Base-by-base conservation (phyloP, 2,329 filamentous ascomycete species). In the Aspergillus aculeatinus region DNA sequence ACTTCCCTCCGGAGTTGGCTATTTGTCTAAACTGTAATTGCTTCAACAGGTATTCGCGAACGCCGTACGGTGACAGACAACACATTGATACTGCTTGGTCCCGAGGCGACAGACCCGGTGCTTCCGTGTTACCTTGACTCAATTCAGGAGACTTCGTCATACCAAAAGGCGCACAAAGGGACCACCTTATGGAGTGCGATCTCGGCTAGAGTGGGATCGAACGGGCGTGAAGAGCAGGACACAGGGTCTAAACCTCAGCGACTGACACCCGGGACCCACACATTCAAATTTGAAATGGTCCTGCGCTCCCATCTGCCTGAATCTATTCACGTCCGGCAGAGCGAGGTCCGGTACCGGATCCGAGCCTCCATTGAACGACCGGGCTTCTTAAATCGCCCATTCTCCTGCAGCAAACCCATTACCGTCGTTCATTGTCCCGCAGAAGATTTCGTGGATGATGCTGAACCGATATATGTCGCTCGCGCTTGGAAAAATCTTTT, bases 241-340 rank as follows among this genome's bases (percentile, higher is more conserved):
- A 21, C 48, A 12, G 25, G n/a, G 14, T 16, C 52, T 2, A 21
- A 57, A 11, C 48, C 39, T 25, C 55, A 58, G 14, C 19, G 50
- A 9, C 47, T 64, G 14, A 39, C 33, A 11, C 57, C 62, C 21
- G 62, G 62, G 19, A 60, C 29, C 27, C 58, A 64, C 21, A 53
- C 47, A 23, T 64, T 60, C 39, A 44, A 60, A 3, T 64, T 64
- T 14, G 62, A 64, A 42, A 64, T 64, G 62, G 50, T 64, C 19
- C 19, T 64, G 19, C 60, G 56, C 23, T 58, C 62, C 10, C 39
- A 57, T 5, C 33, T 64, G n/a, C 62, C 62, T 9, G 60, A 64
- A 21, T 60, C 62, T 3, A 57, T 62, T 33, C 47, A 56, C 14
- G 47, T 64, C n/a, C 60, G 60, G 21, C 55, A 59, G 16, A 57